A percentile compares a stretch with the other conserved stretches of the same genome.
phyloP scores from a whole-genome alignment of 164 flowering plant genomes.

The Magnolia changhungtana region DNA sequence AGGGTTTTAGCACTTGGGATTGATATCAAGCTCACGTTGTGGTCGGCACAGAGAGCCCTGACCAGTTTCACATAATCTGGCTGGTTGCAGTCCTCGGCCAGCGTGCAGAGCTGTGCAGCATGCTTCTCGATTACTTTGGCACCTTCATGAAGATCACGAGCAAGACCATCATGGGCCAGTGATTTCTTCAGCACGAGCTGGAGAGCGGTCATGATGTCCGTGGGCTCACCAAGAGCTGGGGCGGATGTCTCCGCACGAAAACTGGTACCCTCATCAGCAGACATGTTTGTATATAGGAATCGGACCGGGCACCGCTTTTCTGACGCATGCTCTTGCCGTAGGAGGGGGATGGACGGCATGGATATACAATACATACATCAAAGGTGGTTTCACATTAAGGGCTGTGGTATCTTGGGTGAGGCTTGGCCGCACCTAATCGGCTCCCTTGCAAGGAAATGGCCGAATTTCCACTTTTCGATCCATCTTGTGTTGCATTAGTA shows the following conservation, averaged over 20 bases:
- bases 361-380: too few relatives aligned
- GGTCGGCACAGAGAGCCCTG: constrained; percentile 72
- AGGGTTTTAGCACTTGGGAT: constrained; percentile 80
- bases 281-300: too few relatives aligned
- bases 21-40: constrained; percentile 56
- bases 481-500: too few relatives aligned
- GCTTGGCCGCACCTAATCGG: too few relatives aligned
- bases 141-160: constrained; percentile 71
- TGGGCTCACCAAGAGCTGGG: constrained; percentile 54
- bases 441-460: too few relatives aligned
- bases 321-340: too few relatives aligned
- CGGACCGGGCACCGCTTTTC: too few relatives aligned
- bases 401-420: too few relatives aligned
- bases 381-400: too few relatives aligned
- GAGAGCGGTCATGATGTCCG: constrained; percentile 59
- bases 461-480: too few relatives aligned
- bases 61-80: constrained; percentile 74
- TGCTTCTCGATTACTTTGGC: constrained; percentile 80
- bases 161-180: constrained; percentile 67
- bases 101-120: constrained; percentile 71
- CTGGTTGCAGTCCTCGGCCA: constrained; percentile 81
- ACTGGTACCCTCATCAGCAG: constrained; percentile 31
- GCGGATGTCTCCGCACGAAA: constrained; percentile 29
- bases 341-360: too few relatives aligned
- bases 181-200: constrained; percentile 71